These are phyloP conservation scores for Colletotrichum phormii DNA, from an alignment of 2,329 filamentous ascomycete species.

Conservation along the genomic window DNA sequence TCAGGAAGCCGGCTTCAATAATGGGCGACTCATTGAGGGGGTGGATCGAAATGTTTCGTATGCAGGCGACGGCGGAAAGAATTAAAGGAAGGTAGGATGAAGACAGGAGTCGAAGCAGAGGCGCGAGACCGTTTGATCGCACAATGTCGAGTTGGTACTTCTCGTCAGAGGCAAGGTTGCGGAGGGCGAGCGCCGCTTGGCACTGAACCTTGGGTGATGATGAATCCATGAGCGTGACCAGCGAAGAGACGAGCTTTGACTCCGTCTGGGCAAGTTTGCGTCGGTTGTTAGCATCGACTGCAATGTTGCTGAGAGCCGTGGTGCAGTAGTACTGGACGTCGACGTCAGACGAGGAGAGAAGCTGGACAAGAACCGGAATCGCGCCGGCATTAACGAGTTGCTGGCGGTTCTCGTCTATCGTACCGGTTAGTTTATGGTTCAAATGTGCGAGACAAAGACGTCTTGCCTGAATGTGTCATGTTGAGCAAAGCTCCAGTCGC, in stretches of 20 bases:
- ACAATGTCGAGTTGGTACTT: slow-evolving; percentile 99
- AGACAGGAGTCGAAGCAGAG: slow-evolving; percentile 89
- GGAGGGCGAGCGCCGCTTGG: slow-evolving; percentile 91
- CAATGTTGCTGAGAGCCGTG: slow-evolving; percentile 97
- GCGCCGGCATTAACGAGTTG: slow-evolving; percentile 97
- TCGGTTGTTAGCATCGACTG: slow-evolving; percentile 90
- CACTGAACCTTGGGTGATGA: slow-evolving; percentile 98
- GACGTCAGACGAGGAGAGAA: slow-evolving; percentile 91
- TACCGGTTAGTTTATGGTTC: slow-evolving; percentile 35
- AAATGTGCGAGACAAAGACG: neutral
- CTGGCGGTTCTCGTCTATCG: slow-evolving; percentile 91
- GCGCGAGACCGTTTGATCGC: slow-evolving; percentile 84
- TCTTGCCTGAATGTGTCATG: slow-evolving; percentile 97
- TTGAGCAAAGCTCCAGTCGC: slow-evolving; percentile 96
- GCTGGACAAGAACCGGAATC: slow-evolving; percentile 96
- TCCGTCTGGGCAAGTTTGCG: slow-evolving; percentile 93
- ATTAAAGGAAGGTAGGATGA: slow-evolving; percentile 97
- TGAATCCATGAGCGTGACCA: slow-evolving; percentile 97
- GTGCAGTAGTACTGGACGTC: slow-evolving; percentile 99
- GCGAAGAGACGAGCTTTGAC: slow-evolving; percentile 88
- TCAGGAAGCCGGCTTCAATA: slow-evolving; percentile 96
- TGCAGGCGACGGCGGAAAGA: slow-evolving; percentile 95
- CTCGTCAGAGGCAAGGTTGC: slow-evolving; percentile 96
- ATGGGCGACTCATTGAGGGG: slow-evolving; percentile 98
- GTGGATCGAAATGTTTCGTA: slow-evolving; percentile 98